A percentile compares a stretch with the other conserved stretches of the same genome.
phyloP scores from a whole-genome alignment of 352 stramenopile genomes.

The Elongisporangium prolatum region DNA sequence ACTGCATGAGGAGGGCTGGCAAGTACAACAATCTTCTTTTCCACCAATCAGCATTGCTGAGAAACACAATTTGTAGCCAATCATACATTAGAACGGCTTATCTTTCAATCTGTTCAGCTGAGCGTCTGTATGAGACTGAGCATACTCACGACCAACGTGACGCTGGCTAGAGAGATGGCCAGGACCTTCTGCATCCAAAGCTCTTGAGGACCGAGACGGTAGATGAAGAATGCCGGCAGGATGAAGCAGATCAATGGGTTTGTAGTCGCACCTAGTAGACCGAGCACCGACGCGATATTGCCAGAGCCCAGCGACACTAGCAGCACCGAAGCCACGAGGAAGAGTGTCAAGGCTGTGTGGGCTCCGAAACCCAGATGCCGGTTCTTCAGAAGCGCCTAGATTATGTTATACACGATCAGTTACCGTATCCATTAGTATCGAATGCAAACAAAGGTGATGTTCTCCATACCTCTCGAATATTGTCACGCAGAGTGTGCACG shows the following conservation, averaged over 20 bases:
- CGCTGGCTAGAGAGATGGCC: constrained; percentile 36
- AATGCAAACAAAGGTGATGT: not conserved
- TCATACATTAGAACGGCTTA: not conserved
- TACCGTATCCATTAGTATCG: too few relatives aligned
- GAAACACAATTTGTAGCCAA: not conserved
- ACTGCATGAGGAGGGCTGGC: not conserved
- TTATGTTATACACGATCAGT: constrained; percentile 11
- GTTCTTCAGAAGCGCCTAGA: constrained; percentile 38
- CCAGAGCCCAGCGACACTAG: constrained; percentile 61
- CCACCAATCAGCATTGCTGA: not conserved
- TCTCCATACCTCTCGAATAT: constrained; percentile 50
- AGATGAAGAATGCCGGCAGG: constrained; percentile 78
- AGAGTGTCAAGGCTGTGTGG: constrained; percentile 48
- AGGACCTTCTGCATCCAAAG: constrained; percentile 40
- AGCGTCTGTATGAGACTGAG: constrained; percentile 49
- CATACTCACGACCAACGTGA: constrained; percentile 36
- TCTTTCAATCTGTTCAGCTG: not conserved
- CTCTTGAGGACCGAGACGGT: constrained; percentile 33
- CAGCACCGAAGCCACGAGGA: constrained; percentile 47
- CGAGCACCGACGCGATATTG: constrained; percentile 83
- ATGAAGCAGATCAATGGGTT: constrained; percentile 88
- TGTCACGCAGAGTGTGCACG: constrained; percentile 80
- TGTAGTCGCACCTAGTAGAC: constrained; percentile 74
- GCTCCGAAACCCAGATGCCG: constrained; percentile 34
- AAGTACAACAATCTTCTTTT: not conserved